These are phyloP conservation scores for Fusarium goolgardi DNA, from an alignment of 2,329 filamentous ascomycete genomes.

Conservation along the genomic window DNA sequence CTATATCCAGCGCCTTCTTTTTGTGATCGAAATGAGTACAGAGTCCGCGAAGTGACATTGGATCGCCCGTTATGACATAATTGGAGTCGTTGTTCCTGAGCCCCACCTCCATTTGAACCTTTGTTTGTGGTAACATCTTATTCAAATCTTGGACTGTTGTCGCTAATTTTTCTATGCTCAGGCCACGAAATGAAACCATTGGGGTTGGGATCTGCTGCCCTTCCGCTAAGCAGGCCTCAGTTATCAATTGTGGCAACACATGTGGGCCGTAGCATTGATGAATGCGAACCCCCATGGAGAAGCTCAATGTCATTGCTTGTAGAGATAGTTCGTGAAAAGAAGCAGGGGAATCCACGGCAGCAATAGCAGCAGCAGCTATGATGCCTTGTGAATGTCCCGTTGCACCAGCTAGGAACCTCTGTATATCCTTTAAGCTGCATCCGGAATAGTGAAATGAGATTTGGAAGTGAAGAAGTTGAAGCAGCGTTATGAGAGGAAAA, in stretches of 20 bases:
- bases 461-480: constrained; percentile 94
- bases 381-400: constrained; percentile 98
- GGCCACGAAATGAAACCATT: not conserved
- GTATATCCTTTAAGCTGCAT: constrained; percentile 85
- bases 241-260: not conserved
- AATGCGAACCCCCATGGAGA: constrained; percentile 97
- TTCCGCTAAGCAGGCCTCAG: not conserved
- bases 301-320: constrained; percentile 88
- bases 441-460: constrained; percentile 93
- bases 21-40: not conserved
- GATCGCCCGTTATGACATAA: not conserved
- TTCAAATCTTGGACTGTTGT: not conserved
- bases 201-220: not conserved
- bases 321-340: constrained; percentile 83
- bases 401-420: constrained; percentile 84
- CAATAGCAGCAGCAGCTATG: constrained; percentile 89
- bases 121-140: not conserved
- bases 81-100: not conserved
- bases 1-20: not conserved
- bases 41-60: not conserved
- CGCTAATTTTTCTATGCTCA: not conserved
- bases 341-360: constrained; percentile 91
- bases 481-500: constrained; percentile 93
- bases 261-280: constrained; percentile 81
- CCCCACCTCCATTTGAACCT: not conserved